These are phyloP conservation scores for Ogataea salicorniae DNA, from an alignment of 805 yeast species.

Conservation along the genomic window DNA sequence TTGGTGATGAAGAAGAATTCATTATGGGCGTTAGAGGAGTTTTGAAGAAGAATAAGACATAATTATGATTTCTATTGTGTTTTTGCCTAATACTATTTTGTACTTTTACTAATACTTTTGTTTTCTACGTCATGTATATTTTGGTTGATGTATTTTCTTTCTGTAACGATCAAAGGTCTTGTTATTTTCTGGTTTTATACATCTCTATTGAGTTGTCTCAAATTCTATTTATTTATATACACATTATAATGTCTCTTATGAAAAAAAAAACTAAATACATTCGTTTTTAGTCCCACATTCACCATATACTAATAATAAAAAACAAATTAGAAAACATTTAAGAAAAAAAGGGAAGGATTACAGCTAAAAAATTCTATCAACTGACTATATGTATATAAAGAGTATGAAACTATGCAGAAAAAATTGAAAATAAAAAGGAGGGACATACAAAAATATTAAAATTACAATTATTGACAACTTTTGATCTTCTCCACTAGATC, in stretches of 20 bases:
- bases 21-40: conserved; percentile 37
- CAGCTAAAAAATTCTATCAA: too few relatives aligned
- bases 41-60: conserved; percentile 23
- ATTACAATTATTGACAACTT: conserved; percentile 15
- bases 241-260: not conserved
- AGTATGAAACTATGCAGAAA: too few relatives aligned
- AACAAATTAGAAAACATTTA: too few relatives aligned
- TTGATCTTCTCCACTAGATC: conserved; percentile 37
- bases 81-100: not conserved
- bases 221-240: not conserved
- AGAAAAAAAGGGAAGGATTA: too few relatives aligned
- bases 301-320: too few relatives aligned
- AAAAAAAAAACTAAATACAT: not conserved
- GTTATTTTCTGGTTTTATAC: too few relatives aligned
- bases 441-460: not conserved
- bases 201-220: not conserved
- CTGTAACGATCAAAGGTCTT: not conserved
- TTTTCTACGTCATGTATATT: not conserved
- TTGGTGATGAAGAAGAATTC: conserved; percentile 48
- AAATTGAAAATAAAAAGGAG: not conserved
- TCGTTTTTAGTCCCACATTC: too few relatives aligned
- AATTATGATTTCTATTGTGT: conserved; percentile 1
- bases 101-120: not conserved
- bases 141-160: not conserved
- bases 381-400: too few relatives aligned